These are phyloP conservation scores for Xylariaceae sp. DNA, from an alignment of 2,329 filamentous ascomycete genomes.

Conservation along the genomic window DNA sequence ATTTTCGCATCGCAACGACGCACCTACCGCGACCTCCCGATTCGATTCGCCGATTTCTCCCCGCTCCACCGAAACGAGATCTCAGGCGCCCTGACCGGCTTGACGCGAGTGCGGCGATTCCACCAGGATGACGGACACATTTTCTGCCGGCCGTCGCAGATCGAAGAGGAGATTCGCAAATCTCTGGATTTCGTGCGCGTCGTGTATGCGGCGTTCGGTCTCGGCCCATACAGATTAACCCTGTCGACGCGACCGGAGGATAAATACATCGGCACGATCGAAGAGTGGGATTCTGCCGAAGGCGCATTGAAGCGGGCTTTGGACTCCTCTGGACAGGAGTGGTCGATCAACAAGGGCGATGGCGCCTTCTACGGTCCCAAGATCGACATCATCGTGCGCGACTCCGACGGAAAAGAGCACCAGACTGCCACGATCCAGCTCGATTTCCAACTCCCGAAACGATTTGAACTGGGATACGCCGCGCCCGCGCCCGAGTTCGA, in stretches of 20 bases:
- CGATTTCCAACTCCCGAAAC: conserved; percentile 81
- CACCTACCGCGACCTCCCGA: conserved; percentile 84
- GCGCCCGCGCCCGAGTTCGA: conserved; percentile 62
- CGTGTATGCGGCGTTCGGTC: conserved; percentile 54
- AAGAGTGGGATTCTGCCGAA: conserved; percentile 64
- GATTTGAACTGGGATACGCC: conserved; percentile 72
- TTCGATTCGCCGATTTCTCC: conserved; percentile 92
- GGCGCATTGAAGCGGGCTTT: conserved; percentile 59
- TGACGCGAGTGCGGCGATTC: conserved; percentile 90
- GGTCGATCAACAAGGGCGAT: conserved; percentile 73
- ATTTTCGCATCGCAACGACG: conserved; percentile 79
- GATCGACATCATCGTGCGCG: conserved; percentile 78
- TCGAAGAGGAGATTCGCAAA: conserved; percentile 57
- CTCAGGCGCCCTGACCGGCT: conserved; percentile 81
- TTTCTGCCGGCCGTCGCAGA: conserved; percentile 63
- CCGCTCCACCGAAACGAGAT: conserved; percentile 93
- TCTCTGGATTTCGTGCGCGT: conserved; percentile 41
- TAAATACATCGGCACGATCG: conserved; percentile 68
- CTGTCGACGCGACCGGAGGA: conserved; percentile 73
- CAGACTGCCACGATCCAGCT: conserved; percentile 86
- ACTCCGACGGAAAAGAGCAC: conserved; percentile 78
- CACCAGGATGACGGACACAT: conserved; percentile 96
- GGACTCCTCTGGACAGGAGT: conserved; percentile 58
- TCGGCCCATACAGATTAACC: conserved; percentile 69
- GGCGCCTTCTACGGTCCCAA: conserved; percentile 91